A percentile compares a stretch with the other conserved stretches of the same genome.
Evolutionary conservation across 768 basidiomycete genomes (phyloP).

Genomic region (Tricholomella constricta): DNA sequence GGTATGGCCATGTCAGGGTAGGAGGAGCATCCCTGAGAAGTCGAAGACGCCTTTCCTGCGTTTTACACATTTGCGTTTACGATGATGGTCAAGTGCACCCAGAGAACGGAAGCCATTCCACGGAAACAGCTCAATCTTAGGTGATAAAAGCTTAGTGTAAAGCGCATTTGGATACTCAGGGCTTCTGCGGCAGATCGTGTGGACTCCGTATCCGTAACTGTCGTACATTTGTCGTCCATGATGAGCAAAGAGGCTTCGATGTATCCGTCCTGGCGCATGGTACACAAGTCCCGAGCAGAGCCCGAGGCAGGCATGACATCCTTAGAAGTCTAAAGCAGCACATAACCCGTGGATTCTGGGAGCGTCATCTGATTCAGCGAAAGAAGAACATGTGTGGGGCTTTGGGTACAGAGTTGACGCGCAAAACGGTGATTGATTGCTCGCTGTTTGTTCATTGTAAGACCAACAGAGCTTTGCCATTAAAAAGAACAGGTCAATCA

Average conservation of each 20-base stretch:
- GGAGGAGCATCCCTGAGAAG: conserved; percentile 5
- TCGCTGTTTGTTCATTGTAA: too few relatives aligned
- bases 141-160: neutral
- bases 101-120: neutral
- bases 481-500: too few relatives aligned
- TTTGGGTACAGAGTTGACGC: too few relatives aligned
- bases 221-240: conserved; percentile 11
- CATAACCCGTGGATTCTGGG: neutral
- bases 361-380: neutral
- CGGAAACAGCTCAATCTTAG: neutral
- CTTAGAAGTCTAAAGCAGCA: neutral
- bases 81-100: conserved; percentile 1
- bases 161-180: neutral
- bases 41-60: neutral
- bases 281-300: neutral
- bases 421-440: too few relatives aligned
- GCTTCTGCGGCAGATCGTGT: neutral
- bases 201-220: neutral
- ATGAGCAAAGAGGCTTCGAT: conserved; percentile 15
- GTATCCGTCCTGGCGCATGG: neutral
- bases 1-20: too few relatives aligned
- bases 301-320: neutral
- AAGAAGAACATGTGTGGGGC: neutral
- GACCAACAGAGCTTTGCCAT: too few relatives aligned
- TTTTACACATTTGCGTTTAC: conserved; percentile 2